Evolutionary conservation across 2,329 filamentous ascomycete species (phyloP).

Genomic region (Fusarium falciforme): DNA sequence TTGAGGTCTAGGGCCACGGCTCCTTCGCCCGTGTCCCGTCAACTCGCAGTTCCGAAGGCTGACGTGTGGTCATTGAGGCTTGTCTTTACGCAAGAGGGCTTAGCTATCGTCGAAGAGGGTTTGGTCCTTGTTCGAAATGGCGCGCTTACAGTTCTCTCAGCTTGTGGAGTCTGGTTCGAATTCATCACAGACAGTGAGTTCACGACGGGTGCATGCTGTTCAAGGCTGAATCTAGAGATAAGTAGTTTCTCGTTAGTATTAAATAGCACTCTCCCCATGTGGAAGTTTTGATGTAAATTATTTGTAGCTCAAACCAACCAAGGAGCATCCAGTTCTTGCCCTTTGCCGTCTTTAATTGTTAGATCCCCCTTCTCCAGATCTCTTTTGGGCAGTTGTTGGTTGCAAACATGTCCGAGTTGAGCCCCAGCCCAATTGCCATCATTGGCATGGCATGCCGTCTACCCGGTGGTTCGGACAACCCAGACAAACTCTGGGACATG

Average conservation of each 20-base stretch:
- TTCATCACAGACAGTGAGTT: slow-evolving; percentile 2
- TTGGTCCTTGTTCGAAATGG: slow-evolving; percentile 1
- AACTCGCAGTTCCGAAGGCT: neutral
- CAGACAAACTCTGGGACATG: slow-evolving; percentile 45
- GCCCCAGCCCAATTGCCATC: slow-evolving; percentile 41
- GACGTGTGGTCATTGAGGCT: neutral
- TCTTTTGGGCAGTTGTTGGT: neutral
- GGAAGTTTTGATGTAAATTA: neutral
- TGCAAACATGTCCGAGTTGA: slow-evolving; percentile 10
- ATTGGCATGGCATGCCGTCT: slow-evolving; percentile 47
- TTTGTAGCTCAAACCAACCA: neutral
- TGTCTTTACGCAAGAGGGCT: neutral
- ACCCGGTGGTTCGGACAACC: slow-evolving; percentile 40
- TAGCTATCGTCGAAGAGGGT: neutral
- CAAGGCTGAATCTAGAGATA: neutral
- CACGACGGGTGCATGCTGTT: neutral
- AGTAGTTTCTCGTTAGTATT: neutral
- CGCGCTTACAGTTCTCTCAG: neutral
- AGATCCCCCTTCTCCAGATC: neutral
- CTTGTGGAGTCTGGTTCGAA: neutral
- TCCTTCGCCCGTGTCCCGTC: slow-evolving; percentile 12
- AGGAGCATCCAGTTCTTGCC: neutral
- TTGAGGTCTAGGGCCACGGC: neutral
- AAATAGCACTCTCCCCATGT: slow-evolving; percentile 9
- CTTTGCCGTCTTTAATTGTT: neutral